Evolutionary conservation across 2,329 filamentous ascomycete species (phyloP).

Genomic region (Pseudogymnoascus pannorum): DNA sequence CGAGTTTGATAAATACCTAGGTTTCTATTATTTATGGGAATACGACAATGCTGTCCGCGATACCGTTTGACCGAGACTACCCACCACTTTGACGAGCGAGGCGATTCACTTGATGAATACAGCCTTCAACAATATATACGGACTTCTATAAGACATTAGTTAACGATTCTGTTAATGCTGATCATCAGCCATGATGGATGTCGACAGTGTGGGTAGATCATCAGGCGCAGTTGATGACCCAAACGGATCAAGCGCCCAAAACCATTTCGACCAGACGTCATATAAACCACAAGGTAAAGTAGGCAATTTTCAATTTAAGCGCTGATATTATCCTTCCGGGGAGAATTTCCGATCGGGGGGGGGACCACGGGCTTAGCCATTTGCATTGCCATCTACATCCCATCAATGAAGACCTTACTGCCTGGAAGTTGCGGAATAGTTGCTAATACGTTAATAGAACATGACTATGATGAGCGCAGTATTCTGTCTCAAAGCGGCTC

Average conservation of each 20-base stretch:
- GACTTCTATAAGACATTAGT: background rate
- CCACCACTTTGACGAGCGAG: background rate
- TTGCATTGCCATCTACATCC: background rate
- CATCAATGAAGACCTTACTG: background rate
- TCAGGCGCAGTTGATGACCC: background rate
- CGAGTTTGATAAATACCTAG: background rate
- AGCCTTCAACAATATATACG: background rate
- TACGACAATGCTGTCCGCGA: background rate
- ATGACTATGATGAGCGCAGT: background rate
- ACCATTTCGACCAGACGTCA: background rate
- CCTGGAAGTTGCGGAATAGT: background rate
- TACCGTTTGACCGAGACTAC: background rate
- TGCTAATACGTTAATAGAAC: background rate
- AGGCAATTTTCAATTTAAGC: background rate
- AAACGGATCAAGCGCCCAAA: background rate
- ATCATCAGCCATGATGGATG: background rate
- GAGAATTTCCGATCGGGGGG: background rate
- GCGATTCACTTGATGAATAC: background rate
- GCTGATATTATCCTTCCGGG: background rate
- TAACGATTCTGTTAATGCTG: background rate
- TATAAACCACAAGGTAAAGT: background rate
- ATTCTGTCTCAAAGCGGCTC: background rate
- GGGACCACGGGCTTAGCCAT: background rate
- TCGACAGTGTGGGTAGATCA: background rate
- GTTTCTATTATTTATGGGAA: background rate